These are phyloP conservation scores for Malus hybrid DNA, from an alignment of 331 rosid species.

Conservation along the genomic window DNA sequence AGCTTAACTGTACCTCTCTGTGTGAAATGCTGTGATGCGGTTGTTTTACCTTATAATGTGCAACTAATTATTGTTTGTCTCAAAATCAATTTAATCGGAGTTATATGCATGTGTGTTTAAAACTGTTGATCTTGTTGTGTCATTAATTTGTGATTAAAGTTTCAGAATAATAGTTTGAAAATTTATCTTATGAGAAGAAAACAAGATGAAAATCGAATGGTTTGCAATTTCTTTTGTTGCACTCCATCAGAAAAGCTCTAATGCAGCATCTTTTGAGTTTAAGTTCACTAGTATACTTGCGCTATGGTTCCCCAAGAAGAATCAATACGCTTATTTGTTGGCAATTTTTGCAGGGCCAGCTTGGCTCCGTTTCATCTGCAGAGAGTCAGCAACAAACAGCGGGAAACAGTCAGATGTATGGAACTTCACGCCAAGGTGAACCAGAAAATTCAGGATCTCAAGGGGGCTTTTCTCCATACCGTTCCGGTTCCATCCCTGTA, in stretches of 20 bases:
- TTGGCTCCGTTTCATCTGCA: constrained; percentile 68
- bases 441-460: constrained; percentile 51
- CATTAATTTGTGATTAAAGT: not conserved
- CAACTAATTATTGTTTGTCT: too few species aligned
- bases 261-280: not conserved
- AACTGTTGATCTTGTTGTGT: not conserved
- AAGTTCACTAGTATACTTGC: not conserved
- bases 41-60: not conserved
- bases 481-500: constrained; percentile 62
- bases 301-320: constrained; percentile 5
- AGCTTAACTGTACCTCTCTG: constrained; percentile 30
- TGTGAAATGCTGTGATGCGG: constrained; percentile 7
- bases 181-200: not conserved
- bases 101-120: too few species aligned
- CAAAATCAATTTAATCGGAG: too few species aligned
- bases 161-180: not conserved
- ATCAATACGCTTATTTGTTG: constrained; percentile 16
- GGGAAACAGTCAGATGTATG: constrained; percentile 62
- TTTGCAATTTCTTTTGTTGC: not conserved
- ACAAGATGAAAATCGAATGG: not conserved
- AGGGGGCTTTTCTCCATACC: constrained; percentile 57
- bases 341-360: constrained; percentile 65
- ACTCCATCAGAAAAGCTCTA: not conserved
- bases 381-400: constrained; percentile 68
- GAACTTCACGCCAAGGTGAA: constrained; percentile 59